Percentiles rank a stretch among this genome's conserved stretches.
These are phyloP conservation scores for Dictyostelium firmibasis DNA, from an alignment of 78 protist species.

Conservation along the genomic window DNA sequence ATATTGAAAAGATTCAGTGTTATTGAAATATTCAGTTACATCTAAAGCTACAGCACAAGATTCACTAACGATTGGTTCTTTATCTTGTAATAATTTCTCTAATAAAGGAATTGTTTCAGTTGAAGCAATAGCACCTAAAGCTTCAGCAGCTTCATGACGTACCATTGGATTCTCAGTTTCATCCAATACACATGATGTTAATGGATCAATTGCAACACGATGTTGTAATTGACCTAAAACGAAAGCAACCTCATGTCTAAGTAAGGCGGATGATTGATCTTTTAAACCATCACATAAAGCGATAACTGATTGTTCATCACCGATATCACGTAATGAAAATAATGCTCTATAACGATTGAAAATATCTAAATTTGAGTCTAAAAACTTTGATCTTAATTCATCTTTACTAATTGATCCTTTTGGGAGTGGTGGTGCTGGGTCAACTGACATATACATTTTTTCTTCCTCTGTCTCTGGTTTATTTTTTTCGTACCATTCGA, in stretches of 20 bases:
- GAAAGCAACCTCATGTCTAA: slow-evolving; percentile 90
- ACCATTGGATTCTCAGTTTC: slow-evolving; percentile 86
- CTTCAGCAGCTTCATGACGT: slow-evolving; percentile 92
- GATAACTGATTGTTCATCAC: slow-evolving; percentile 57
- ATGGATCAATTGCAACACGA: slow-evolving; percentile 31
- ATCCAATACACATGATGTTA: slow-evolving; percentile 46
- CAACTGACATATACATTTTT: slow-evolving; percentile 57
- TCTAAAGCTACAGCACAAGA: slow-evolving; percentile 89
- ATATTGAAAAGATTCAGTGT: slow-evolving; percentile 75
- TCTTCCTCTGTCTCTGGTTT: slow-evolving; percentile 38
- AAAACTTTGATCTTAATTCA: slow-evolving; percentile 25
- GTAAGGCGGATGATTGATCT: slow-evolving; percentile 52
- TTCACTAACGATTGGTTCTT: slow-evolving; percentile 83
- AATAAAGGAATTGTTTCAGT: slow-evolving; percentile 52
- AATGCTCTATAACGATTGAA: slow-evolving; percentile 82
- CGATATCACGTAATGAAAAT: slow-evolving; percentile 75
- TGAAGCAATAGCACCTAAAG: slow-evolving; percentile 87
- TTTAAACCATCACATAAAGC: slow-evolving; percentile 68
- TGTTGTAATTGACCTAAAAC: slow-evolving; percentile 90
- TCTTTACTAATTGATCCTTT: not conserved
- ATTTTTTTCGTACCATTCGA: slow-evolving; percentile 60
- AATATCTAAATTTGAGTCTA: slow-evolving; percentile 39
- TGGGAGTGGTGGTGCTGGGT: slow-evolving; percentile 73
- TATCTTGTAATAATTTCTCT: slow-evolving; percentile 37
- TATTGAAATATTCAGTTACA: slow-evolving; percentile 80